A percentile compares a stretch with the other conserved stretches of the same genome.
phyloP scores from a whole-genome alignment of 2,329 filamentous ascomycete species.

The Aureobasidium sp. region DNA sequence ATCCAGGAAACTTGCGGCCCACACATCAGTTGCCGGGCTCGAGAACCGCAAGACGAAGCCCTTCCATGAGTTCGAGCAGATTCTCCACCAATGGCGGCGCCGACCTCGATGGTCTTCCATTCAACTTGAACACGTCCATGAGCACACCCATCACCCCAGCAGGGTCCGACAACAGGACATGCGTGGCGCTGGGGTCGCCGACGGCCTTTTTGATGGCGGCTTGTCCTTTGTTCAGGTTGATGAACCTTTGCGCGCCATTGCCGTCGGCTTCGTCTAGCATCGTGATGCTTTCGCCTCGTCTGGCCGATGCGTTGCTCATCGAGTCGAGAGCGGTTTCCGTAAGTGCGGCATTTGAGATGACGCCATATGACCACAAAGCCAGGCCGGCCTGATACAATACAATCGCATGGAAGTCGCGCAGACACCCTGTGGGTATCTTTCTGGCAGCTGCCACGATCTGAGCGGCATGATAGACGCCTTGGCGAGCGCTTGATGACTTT shows the following conservation, averaged over 20 bases:
- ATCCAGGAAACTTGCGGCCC: too few relatives aligned
- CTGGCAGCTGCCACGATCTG: slow-evolving; percentile 59
- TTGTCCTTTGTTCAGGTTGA: slow-evolving; percentile 46
- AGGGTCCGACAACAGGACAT: slow-evolving; percentile 46
- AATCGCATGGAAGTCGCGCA: slow-evolving; percentile 57
- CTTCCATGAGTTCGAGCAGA: slow-evolving; percentile 55
- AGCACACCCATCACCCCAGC: slow-evolving; percentile 53
- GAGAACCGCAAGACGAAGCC: slow-evolving; percentile 33
- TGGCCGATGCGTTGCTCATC: slow-evolving; percentile 10
- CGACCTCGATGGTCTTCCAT: slow-evolving; percentile 36
- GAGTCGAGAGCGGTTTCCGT: slow-evolving; percentile 17
- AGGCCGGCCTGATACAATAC: slow-evolving; percentile 62
- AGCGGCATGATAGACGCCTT: slow-evolving; percentile 61
- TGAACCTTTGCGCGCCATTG: slow-evolving; percentile 45
- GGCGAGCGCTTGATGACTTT: slow-evolving; percentile 48
- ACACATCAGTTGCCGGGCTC: neutral
- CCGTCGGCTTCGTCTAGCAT: slow-evolving; percentile 51
- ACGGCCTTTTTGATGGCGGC: slow-evolving; percentile 19
- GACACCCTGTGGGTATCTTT: slow-evolving; percentile 27
- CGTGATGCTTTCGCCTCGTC: slow-evolving; percentile 28
- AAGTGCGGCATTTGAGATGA: slow-evolving; percentile 37
- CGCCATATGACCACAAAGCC: slow-evolving; percentile 62
- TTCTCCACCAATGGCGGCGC: slow-evolving; percentile 61
- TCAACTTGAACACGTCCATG: slow-evolving; percentile 49
- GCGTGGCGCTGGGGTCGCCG: slow-evolving; percentile 26